Evolutionary conservation across 1,139 yeast genomes (phyloP).

Genomic region (Hemisphaericaspora lyxosophila): DNA sequence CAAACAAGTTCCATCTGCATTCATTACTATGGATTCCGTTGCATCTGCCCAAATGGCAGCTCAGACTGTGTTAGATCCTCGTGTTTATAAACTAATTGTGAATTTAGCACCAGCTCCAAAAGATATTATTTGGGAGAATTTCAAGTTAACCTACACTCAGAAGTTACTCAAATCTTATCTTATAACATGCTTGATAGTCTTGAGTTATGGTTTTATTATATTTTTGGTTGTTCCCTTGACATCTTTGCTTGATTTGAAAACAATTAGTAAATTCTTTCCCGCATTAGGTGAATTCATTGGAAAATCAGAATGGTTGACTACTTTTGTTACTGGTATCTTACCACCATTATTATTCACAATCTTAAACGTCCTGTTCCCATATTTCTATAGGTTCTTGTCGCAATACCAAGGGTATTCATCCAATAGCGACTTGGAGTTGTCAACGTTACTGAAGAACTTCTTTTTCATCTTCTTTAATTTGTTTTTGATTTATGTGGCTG

Average conservation of each 20-base stretch:
- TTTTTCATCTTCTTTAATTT: conserved; percentile 76
- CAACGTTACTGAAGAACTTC: conserved; percentile 73
- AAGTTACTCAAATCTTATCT: conserved; percentile 56
- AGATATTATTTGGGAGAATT: conserved; percentile 75
- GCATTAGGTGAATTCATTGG: conserved; percentile 59
- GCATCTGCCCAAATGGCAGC: conserved; percentile 88
- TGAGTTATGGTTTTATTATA: conserved; percentile 62
- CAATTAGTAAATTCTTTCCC: conserved; percentile 74
- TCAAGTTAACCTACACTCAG: conserved; percentile 57
- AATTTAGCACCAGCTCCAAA: conserved; percentile 79
- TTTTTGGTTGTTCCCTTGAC: conserved; percentile 76
- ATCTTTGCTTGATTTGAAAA: conserved; percentile 66
- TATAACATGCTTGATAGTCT: conserved; percentile 60
- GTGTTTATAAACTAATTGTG: conserved; percentile 69
- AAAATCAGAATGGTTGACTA: conserved; percentile 66
- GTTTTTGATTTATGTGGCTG: conserved; percentile 74
- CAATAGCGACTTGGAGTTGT: conserved; percentile 72
- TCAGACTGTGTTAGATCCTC: conserved; percentile 75
- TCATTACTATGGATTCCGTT: conserved; percentile 79
- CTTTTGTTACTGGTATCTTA: conserved; percentile 68
- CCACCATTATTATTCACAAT: conserved; percentile 76
- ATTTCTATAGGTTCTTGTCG: conserved; percentile 65
- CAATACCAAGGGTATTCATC: conserved; percentile 70
- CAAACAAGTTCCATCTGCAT: conserved; percentile 62
- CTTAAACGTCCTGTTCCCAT: conserved; percentile 67